Evolutionary conservation across 2,329 filamentous ascomycete genomes (phyloP).

Genomic region (Dactylonectria estremocensis): DNA sequence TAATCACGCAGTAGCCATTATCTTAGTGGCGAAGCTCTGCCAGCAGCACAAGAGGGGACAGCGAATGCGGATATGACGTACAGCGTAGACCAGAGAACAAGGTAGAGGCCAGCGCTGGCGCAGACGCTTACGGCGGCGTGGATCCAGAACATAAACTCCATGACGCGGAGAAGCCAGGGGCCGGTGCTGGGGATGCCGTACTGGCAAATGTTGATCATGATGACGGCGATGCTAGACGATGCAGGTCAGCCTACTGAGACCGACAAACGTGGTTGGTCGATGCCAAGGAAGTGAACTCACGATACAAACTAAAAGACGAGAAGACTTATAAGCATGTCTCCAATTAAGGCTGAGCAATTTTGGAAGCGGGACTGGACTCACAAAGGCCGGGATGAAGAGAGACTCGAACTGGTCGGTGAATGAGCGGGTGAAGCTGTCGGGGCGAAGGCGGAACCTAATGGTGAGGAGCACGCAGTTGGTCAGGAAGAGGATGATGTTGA

Average conservation of each 20-base stretch:
- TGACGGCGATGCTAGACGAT: slow-evolving; percentile 75
- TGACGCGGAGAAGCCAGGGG: slow-evolving; percentile 71
- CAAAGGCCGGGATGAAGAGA: slow-evolving; percentile 81
- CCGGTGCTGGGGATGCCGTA: slow-evolving; percentile 78
- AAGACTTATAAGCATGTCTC: slow-evolving; percentile 5
- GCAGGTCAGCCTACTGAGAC: neutral
- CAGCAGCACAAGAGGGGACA: neutral
- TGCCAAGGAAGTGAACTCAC: slow-evolving; percentile 50
- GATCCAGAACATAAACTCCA: slow-evolving; percentile 82
- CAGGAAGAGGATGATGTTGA: slow-evolving; percentile 75
- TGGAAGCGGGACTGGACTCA: slow-evolving; percentile 46
- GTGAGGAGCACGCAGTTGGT: slow-evolving; percentile 76
- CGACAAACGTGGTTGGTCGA: neutral
- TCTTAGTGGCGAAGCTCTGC: neutral
- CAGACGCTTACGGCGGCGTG: slow-evolving; percentile 78
- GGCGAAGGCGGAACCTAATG: slow-evolving; percentile 78
- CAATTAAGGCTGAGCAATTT: slow-evolving; percentile 21
- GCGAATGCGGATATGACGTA: slow-evolving; percentile 49
- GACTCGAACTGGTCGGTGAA: slow-evolving; percentile 85
- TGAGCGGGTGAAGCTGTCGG: slow-evolving; percentile 78
- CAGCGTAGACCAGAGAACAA: slow-evolving; percentile 78
- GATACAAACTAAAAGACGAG: slow-evolving; percentile 57
- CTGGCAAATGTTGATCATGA: slow-evolving; percentile 84
- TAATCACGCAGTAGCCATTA: neutral
- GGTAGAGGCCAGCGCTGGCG: slow-evolving; percentile 80